Evolutionary conservation across 75 land plant genomes (phyloP).

Genomic region (Pinus albicaulis): DNA sequence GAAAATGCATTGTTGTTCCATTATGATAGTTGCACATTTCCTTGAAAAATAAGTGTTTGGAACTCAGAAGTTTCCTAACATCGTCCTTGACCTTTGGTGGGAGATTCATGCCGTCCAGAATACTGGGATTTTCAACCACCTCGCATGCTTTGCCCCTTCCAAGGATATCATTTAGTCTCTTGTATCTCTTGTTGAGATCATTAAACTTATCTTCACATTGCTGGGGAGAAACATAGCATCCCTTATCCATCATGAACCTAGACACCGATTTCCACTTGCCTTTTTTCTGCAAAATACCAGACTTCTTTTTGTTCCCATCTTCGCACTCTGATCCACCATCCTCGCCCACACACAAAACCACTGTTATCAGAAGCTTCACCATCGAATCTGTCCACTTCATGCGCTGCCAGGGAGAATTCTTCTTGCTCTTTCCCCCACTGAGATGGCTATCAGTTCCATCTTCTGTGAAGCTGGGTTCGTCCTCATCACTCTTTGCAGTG

Average conservation of each 20-base stretch:
- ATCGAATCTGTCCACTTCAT: slow-evolving; percentile 62
- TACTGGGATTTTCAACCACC: slow-evolving; percentile 64
- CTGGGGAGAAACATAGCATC: slow-evolving; percentile 66
- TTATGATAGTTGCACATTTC: slow-evolving; percentile 78
- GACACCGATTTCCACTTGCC: slow-evolving; percentile 82
- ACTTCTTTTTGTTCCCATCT: slow-evolving; percentile 31
- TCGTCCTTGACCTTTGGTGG: slow-evolving; percentile 56
- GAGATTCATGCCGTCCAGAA: slow-evolving; percentile 54
- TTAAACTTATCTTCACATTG: slow-evolving; percentile 85
- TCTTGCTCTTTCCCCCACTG: slow-evolving; percentile 32
- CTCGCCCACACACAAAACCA: slow-evolving; percentile 47
- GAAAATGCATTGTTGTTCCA: slow-evolving; percentile 17
- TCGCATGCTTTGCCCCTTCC: slow-evolving; percentile 53
- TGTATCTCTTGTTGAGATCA: slow-evolving; percentile 74
- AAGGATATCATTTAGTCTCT: slow-evolving; percentile 66
- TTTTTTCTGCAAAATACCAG: slow-evolving; percentile 55
- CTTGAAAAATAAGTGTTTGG: slow-evolving; percentile 63
- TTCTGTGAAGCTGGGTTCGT: slow-evolving; percentile 10
- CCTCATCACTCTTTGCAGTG: slow-evolving; percentile 13
- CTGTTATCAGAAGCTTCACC: slow-evolving; percentile 55
- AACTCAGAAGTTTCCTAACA: slow-evolving; percentile 63
- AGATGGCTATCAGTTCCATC: slow-evolving; percentile 13
- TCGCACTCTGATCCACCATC: slow-evolving; percentile 9
- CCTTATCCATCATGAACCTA: slow-evolving; percentile 46
- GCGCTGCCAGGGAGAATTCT: slow-evolving; percentile 39